phyloP scores from a whole-genome alignment of 1,139 yeast genomes.

The Yamadazyma diddensiae region DNA sequence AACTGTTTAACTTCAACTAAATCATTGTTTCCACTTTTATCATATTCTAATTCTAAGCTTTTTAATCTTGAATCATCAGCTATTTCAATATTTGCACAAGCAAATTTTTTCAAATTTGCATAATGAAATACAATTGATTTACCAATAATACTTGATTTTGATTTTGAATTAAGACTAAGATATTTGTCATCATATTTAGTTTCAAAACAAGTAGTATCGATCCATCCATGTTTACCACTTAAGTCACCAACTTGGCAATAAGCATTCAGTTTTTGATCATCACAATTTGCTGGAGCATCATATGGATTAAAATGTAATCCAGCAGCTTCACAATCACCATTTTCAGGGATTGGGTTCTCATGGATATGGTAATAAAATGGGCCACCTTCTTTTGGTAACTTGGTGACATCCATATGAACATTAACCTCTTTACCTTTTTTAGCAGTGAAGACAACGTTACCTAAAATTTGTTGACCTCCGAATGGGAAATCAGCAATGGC shows the following conservation, averaged over 20 bases:
- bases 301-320: slow-evolving; percentile 57
- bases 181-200: slow-evolving; percentile 52
- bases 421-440: slow-evolving; percentile 46
- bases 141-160: slow-evolving; percentile 51
- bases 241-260: slow-evolving; percentile 61
- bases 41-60: slow-evolving; percentile 25
- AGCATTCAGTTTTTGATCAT: slow-evolving; percentile 44
- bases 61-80: slow-evolving; percentile 26
- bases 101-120: slow-evolving; percentile 48
- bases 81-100: slow-evolving; percentile 54
- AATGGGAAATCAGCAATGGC: slow-evolving; percentile 59
- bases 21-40: slow-evolving; percentile 17
- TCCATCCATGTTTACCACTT: slow-evolving; percentile 62
- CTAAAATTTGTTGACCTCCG: slow-evolving; percentile 39
- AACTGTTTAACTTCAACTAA: slow-evolving; percentile 20
- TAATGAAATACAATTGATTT: slow-evolving; percentile 52
- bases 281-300: slow-evolving; percentile 44
- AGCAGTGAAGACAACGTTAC: slow-evolving; percentile 51
- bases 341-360: slow-evolving; percentile 40
- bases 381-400: slow-evolving; percentile 54
- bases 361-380: slow-evolving; percentile 62
- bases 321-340: slow-evolving; percentile 46
- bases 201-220: slow-evolving; percentile 54
- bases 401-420: slow-evolving; percentile 59
- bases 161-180: slow-evolving; percentile 46